Conservation (phyloP, 805 yeast species). For the Nakazawaea anatomiae region DNA sequence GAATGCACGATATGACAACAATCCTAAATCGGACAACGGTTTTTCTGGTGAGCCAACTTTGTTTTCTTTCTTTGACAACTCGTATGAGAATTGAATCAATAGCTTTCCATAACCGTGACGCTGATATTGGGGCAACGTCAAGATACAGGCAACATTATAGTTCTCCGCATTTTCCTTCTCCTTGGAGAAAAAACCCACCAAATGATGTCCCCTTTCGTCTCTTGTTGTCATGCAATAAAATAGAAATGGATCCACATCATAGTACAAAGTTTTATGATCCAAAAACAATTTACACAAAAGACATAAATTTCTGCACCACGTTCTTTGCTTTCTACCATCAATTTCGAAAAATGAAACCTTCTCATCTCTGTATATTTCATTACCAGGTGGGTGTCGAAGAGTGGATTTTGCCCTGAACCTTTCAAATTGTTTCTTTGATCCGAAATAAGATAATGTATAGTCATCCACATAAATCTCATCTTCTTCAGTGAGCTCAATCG, state of each 20-base stretch:
- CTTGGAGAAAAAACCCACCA: constrained; percentile 94
- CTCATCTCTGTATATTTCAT: constrained; percentile 92
- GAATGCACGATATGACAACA: constrained; percentile 87
- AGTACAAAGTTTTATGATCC: constrained; percentile 94
- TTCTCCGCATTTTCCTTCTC: constrained; percentile 95
- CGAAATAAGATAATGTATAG: constrained; percentile 82
- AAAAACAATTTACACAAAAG: constrained; percentile 81
- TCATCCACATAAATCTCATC: constrained; percentile 90
- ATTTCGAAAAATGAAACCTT: constrained; percentile 93
- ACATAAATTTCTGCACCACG: constrained; percentile 97
- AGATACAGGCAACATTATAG: constrained; percentile 94
- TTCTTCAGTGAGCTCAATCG: constrained; percentile 88
- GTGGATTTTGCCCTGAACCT: constrained; percentile 85
- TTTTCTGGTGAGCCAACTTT: constrained; percentile 97
- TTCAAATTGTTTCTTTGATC: constrained; percentile 86
- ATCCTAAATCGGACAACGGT: constrained; percentile 91
- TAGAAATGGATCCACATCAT: constrained; percentile 96
- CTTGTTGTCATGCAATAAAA: constrained; percentile 93
- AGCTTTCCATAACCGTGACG: constrained; percentile 91
- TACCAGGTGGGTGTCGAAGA: constrained; percentile 95
- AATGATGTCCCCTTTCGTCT: constrained; percentile 88
- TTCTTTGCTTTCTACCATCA: constrained; percentile 92
- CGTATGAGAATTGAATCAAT: constrained; percentile 89
- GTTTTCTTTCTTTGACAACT: constrained; percentile 78
- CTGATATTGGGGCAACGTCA: constrained; percentile 94